Evolutionary conservation across 2,329 filamentous ascomycete species (phyloP).

Genomic region (Didymella keratinophila): DNA sequence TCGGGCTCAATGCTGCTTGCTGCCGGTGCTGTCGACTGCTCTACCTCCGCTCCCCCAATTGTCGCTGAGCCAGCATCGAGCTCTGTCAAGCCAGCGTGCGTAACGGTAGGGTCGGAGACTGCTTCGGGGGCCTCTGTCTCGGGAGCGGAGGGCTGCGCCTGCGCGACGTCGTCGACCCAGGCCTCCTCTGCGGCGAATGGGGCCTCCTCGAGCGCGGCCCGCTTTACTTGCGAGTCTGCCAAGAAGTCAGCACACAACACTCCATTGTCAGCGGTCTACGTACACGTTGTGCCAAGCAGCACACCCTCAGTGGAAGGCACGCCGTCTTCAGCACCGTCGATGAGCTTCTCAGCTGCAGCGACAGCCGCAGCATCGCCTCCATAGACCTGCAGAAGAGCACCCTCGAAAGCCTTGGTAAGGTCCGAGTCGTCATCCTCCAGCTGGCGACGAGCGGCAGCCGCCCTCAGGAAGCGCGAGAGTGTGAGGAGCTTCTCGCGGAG

Average conservation of each 20-base stretch:
- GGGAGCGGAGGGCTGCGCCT: constrained; percentile 52
- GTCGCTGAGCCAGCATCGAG: constrained; percentile 56
- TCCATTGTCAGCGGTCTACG: constrained; percentile 42
- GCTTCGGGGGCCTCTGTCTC: constrained; percentile 48
- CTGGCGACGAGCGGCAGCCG: constrained; percentile 77
- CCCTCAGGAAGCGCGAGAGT: constrained; percentile 80
- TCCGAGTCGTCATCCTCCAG: constrained; percentile 75
- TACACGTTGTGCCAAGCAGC: constrained; percentile 75
- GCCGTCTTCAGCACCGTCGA: constrained; percentile 73
- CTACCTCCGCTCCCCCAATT: constrained; percentile 44
- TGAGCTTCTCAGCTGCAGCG: constrained; percentile 76
- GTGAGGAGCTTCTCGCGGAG: constrained; percentile 70
- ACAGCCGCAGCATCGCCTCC: constrained; percentile 79
- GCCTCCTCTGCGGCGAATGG: constrained; percentile 64
- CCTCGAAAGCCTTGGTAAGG: constrained; percentile 82
- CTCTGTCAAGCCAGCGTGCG: constrained; percentile 73
- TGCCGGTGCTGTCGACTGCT: constrained; percentile 42
- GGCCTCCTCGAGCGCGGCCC: constrained; percentile 55
- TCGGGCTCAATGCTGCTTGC: constrained; percentile 52
- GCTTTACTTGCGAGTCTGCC: constrained; percentile 67
- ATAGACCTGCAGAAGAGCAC: constrained; percentile 79
- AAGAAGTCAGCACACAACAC: constrained; percentile 20
- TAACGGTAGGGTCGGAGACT: constrained; percentile 70
- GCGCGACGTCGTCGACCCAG: constrained; percentile 58
- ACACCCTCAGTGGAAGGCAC: constrained; percentile 72